Conservation (phyloP, 176 grass and related monocot genomes). For the Aegilops umbellulata region DNA sequence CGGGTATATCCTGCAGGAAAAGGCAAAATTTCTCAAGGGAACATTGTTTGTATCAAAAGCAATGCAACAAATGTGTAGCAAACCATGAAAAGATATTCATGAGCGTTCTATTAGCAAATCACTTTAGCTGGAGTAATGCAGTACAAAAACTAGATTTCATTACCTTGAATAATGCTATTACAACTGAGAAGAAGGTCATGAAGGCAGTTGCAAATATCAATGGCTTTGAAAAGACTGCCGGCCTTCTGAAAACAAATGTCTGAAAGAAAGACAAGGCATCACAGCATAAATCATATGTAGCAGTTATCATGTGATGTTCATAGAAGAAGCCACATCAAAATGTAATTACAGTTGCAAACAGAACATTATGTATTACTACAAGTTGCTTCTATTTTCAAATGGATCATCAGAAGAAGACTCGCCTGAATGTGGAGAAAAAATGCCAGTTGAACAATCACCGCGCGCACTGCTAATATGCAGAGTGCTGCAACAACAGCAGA, state of each 20-base stretch:
- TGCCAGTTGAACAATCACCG: conserved; percentile 93
- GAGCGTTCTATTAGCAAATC: background rate
- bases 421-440: conserved; percentile 99
- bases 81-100: background rate
- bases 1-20: conserved; percentile 84
- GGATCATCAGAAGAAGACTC: background rate
- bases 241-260: conserved; percentile 93
- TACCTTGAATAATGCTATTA: conserved; percentile 99
- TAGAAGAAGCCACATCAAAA: background rate
- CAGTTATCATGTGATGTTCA: conserved; percentile 16
- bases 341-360: background rate
- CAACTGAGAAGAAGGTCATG: conserved; percentile 98
- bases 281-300: background rate
- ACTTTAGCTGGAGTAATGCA: background rate
- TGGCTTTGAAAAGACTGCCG: conserved; percentile 63
- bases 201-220: conserved; percentile 93
- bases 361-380: background rate
- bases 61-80: background rate
- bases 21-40: background rate
- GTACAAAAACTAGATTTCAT: background rate
- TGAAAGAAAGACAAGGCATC: conserved; percentile 36
- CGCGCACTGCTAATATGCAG: conserved; percentile 86
- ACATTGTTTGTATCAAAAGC: background rate
- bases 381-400: background rate
- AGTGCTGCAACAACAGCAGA: conserved; percentile 90